A percentile compares a stretch with the other conserved stretches of the same genome.
phyloP scores from a whole-genome alignment of 2,329 filamentous ascomycete species.

The Ophiosphaerella herpotricha region DNA sequence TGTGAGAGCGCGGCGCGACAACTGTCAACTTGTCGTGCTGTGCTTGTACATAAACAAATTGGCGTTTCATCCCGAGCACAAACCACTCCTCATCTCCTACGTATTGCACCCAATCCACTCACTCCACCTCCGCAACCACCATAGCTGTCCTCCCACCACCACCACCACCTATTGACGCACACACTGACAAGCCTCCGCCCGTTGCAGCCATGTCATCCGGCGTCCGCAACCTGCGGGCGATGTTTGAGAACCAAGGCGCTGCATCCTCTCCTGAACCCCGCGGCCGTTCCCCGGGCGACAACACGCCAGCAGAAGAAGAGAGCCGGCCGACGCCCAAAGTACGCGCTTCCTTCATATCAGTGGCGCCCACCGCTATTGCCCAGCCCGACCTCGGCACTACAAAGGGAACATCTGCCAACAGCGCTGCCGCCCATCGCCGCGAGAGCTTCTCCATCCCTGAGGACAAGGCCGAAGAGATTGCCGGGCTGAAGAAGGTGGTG shows the following conservation, averaged over 20 bases:
- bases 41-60: slow-evolving; percentile 31
- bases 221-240: slow-evolving; percentile 55
- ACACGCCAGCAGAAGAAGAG: slow-evolving; percentile 31
- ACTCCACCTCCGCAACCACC: slow-evolving; percentile 10
- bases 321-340: slow-evolving; percentile 50
- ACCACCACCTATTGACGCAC: slow-evolving; percentile 20
- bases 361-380: slow-evolving; percentile 45
- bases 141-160: slow-evolving; percentile 12
- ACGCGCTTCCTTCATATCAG: slow-evolving; percentile 55
- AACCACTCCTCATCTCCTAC: slow-evolving; percentile 32
- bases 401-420: slow-evolving; percentile 36
- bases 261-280: slow-evolving; percentile 47
- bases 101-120: slow-evolving; percentile 5
- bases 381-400: slow-evolving; percentile 28
- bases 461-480: slow-evolving; percentile 37
- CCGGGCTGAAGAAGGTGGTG: slow-evolving; percentile 48
- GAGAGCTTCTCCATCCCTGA: slow-evolving; percentile 51
- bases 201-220: slow-evolving; percentile 55
- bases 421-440: slow-evolving; percentile 39
- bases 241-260: slow-evolving; percentile 53
- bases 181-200: slow-evolving; percentile 32
- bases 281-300: slow-evolving; percentile 50
- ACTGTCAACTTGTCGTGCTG: slow-evolving; percentile 2
- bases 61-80: slow-evolving; percentile 25
- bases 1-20: slow-evolving; percentile 6